Conservation (phyloP, 2,329 filamentous ascomycete genomes). For the Epichloe elymi region DNA sequence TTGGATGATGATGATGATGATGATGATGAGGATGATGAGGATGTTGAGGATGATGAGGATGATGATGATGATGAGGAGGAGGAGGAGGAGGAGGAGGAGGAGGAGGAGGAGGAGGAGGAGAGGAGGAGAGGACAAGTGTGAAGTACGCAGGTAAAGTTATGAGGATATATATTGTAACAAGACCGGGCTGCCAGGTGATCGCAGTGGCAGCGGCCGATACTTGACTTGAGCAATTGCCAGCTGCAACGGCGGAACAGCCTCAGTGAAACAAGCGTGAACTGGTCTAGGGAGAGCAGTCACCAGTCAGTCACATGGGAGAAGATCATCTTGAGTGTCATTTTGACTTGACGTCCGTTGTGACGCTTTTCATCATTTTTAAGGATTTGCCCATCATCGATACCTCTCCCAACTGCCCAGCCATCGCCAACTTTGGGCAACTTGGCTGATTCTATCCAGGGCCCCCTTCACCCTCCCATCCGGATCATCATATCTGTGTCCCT, state of each 20-base stretch:
- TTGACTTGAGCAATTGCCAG: neutral
- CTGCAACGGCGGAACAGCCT: neutral
- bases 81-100: neutral
- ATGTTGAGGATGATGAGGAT: neutral
- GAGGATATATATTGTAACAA: neutral
- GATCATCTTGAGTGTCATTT: neutral
- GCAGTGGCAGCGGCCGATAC: neutral
- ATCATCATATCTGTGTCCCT: constrained; percentile 42
- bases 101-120: neutral
- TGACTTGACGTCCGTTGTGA: neutral
- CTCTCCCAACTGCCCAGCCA: constrained; percentile 58
- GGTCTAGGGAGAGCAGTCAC: neutral
- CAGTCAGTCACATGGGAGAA: neutral
- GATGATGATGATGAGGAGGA: neutral
- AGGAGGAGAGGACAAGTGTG: neutral
- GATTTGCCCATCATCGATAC: constrained; percentile 10
- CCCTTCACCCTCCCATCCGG: constrained; percentile 43
- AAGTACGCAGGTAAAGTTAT: neutral
- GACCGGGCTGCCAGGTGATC: neutral
- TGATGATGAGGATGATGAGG: neutral
- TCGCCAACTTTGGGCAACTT: constrained; percentile 47
- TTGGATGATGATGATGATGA: neutral
- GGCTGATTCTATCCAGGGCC: constrained; percentile 45
- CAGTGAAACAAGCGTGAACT: neutral
- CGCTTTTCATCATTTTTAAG: neutral